Base-by-base conservation (phyloP, 1,284 basidiomycete species). In the Fomitopsis betulina region DNA sequence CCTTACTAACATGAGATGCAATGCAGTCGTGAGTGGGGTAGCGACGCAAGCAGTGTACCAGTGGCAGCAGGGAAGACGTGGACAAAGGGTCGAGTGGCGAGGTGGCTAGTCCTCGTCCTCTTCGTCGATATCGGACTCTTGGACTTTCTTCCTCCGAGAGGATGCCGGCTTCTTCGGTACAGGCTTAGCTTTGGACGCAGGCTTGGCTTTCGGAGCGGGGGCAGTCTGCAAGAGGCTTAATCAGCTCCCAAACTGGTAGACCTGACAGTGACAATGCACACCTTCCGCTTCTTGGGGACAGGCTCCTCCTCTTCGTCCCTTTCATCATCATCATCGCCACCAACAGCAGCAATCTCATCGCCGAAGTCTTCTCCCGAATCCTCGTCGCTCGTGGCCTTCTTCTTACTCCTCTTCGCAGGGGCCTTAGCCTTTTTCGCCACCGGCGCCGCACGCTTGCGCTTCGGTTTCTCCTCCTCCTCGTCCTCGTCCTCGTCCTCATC, bases 361-460 rank as follows among this genome's bases (percentile, higher is more conserved):
- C 59, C 67, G 52, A 73, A 75, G 63, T 75, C 74, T 58, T 75
- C 73, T 33, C 67, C 73, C 12, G 69, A 71, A 58, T 74, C 73
- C 4, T 65, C 64, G 8, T 62, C 61, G 32, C 42, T 55, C 35
- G 35, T 9, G 3, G 19, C 25, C 53, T 60, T 61, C 58, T 73
- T 70, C 57, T 78, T 77, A 15, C 66, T 64, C 65, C 70, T 72
- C 65, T 70, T 72, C 7, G 70, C 56, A 12, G 71, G 61, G 1
- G 69, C 70, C 61, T 71, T 74, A 55, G 62, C 71, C 65, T 71
- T 71, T 35, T 66, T 58, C 43, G 71, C 74, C 65, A 73, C 76
- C 21, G 68, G 52, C 32, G 62, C 56, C 19, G 70, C 70, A 35
- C 65, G 64, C 40, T 74, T 70, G 47, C 65, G 64, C 63, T 73